Evolutionary conservation across 2,329 filamentous ascomycete species (phyloP), one percentile per base, ranked within the genome.

Genomic region (Diaporthe vaccinii): DNA sequence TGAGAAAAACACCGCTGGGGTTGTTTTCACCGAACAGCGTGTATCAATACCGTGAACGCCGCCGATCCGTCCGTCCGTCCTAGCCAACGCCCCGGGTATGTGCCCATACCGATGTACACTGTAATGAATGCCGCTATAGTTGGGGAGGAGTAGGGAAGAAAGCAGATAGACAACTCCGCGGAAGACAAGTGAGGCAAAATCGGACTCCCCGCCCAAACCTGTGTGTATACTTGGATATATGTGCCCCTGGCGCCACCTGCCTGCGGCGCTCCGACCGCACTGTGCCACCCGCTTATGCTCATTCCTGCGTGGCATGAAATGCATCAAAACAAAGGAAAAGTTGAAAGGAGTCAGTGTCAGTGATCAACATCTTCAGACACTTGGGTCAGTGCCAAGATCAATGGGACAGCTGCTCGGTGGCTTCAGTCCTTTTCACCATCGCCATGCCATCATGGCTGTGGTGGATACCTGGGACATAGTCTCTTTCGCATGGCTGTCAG

Each of bases 121-220:
- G 61, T 46, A 74, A 57, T 20, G 49, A 67, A 68, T 31, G 68
- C 59, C 59, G 73, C 68, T 72, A 49, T 51, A 51, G 49, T 67
- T 67, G 51, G 59, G 41, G 22, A 41, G 8, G 31, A 49, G 34
- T 39, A 55, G 25, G 53, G 46, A 55, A 39, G 6, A 46, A 55
- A 20, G 31, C 22, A 55, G 7, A 51, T 46, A 55, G 58, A 25
- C 20, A 55, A 36, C 31, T 41, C 51, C 14, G 10, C 9, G 22
- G 8, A 34, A 55, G 53, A 55, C 17, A 53, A 14, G 12, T 49
- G 22, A 61, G 12, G 44, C n/a, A 53, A 41, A 61, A 71, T 31
- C 61, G 28, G n/a, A 59, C 55, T 49, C 20, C 34, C 28, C 34
- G n/a, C 53, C 28, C n/a, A 51, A 36, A 41, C 36, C 59, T 36